These are phyloP conservation scores for Saururus chinensis DNA, from an alignment of 164 flowering plant species.

Conservation along the genomic window DNA sequence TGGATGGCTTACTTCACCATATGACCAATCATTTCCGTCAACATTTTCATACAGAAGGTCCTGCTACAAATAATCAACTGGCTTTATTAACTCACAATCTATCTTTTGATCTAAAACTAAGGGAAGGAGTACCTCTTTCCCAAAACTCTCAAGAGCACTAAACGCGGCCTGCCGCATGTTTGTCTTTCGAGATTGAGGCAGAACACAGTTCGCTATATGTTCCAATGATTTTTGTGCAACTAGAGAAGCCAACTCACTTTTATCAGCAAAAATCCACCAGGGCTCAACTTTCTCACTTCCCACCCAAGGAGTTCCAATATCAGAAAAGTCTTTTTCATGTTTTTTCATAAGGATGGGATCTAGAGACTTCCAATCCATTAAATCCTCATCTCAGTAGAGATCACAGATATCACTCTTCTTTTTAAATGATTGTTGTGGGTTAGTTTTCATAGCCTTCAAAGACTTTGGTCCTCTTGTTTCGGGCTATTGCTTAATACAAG, in stretches of 20 bases:
- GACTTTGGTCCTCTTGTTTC: too few species aligned
- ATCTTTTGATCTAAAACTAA: conserved; percentile 20
- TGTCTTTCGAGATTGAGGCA: conserved; percentile 41
- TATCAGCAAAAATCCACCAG: conserved; percentile 43
- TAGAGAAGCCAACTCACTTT: conserved; percentile 38
- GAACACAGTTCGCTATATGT: conserved; percentile 43
- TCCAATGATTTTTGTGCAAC: conserved; percentile 36
- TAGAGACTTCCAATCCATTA: too few species aligned
- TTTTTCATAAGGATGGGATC: too few species aligned
- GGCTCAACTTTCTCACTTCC: conserved; percentile 32
- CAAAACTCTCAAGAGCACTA: conserved; percentile 16
- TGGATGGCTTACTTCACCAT: conserved; percentile 13
- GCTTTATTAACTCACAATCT: conserved; percentile 1
- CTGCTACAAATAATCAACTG: conserved; percentile 5
- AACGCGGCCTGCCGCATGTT: conserved; percentile 16
- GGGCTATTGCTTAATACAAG: conserved; percentile 17
- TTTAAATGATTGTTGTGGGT: too few species aligned
- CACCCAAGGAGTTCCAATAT: conserved; percentile 24
- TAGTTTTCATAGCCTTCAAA: too few species aligned
- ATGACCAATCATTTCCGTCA: conserved; percentile 9
- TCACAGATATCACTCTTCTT: too few species aligned
- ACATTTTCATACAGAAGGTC: too few species aligned
- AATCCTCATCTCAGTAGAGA: too few species aligned
- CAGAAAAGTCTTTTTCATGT: conserved; percentile 18
- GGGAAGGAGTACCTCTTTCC: conserved; percentile 8